Evolutionary conservation across 1,139 yeast genomes (phyloP), one percentile per base, ranked within the genome.

Genomic region (Lizanozyma gosingica): DNA sequence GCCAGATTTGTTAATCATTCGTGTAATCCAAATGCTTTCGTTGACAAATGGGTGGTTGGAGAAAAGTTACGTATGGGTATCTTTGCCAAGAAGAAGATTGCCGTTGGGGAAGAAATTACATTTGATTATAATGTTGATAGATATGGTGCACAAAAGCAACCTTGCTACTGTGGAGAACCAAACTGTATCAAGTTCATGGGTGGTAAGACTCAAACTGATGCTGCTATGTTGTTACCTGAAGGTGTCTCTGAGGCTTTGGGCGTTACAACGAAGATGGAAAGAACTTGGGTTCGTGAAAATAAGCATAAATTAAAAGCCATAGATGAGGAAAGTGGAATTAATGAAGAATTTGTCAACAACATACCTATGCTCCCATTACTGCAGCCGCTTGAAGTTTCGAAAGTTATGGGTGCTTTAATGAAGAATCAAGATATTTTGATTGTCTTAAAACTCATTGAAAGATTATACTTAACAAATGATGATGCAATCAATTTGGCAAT

Each of bases 21-120:
- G 15, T 92, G 98, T 60, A 79, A 75, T 49, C 97, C 98, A 4
- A 92, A 92, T 60, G 92, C 95, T 15, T 87, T 77, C 54, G 95
- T 92, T 36, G 97, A 90, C 59, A 92, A 92, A 63, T 92, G 98
- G 98, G 94, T 88, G 15, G 97, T 92, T 14, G 92, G 90, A 16
- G 86, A 84, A 47, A 83, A 85, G 56, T 70, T 87, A 45, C 73
- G 88, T 50, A 92, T 92, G 97, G 98, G 98, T 34, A 85, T 92
- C 17, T 92, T 92, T 59, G 86, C 97, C 40, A 83, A 84, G 51
- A 68, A 95, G 47, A 62, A 67, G 32, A 86, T 92, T 41, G 43
- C 51, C n/a, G 61, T 62, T 42, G 96, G 96, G 38, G 97, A 92
- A 59, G 98, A 92, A 57, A 79, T 92, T 47, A 86, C 97, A 0